These are phyloP conservation scores for Pneumocystis carinii DNA, from an alignment of 1,139 yeast genomes.

Conservation along the genomic window DNA sequence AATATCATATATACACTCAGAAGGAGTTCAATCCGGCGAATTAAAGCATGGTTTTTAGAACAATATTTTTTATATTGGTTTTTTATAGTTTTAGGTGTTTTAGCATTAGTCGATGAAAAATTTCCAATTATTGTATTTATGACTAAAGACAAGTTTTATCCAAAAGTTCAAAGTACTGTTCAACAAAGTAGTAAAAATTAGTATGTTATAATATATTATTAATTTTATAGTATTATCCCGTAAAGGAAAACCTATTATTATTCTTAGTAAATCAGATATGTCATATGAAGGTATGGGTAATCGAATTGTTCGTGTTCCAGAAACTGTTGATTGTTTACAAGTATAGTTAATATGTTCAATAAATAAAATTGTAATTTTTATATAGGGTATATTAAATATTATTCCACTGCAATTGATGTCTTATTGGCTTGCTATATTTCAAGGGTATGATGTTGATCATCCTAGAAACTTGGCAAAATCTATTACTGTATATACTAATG, in stretches of 20 bases:
- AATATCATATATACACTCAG: slow-evolving; percentile 97
- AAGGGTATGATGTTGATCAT: slow-evolving; percentile 95
- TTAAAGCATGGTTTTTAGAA: slow-evolving; percentile 77
- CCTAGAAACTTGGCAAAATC: slow-evolving; percentile 98
- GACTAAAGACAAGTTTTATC: slow-evolving; percentile 92
- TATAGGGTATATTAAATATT: slow-evolving; percentile 90
- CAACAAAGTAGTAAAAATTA: slow-evolving; percentile 74
- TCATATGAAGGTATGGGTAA: slow-evolving; percentile 16
- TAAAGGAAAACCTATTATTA: slow-evolving; percentile 89
- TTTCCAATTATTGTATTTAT: slow-evolving; percentile 93
- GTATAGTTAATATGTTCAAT: background rate
- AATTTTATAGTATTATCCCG: slow-evolving; percentile 26
- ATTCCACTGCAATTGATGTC: slow-evolving; percentile 92
- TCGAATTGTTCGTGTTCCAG: slow-evolving; percentile 63
- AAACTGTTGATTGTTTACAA: slow-evolving; percentile 29
- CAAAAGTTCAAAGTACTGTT: slow-evolving; percentile 89
- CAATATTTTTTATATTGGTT: background rate
- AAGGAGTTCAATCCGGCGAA: slow-evolving; percentile 98
- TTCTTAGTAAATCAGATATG: slow-evolving; percentile 77
- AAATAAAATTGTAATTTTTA: slow-evolving; percentile 52
- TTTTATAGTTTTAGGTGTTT: slow-evolving; percentile 15
- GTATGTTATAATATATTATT: background rate
- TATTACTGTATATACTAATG: slow-evolving; percentile 49
- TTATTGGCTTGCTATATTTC: slow-evolving; percentile 90
- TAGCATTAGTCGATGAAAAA: slow-evolving; percentile 87